phyloP scores from a whole-genome alignment of 805 yeast species.

The Hanseniaspora occidentalis region DNA sequence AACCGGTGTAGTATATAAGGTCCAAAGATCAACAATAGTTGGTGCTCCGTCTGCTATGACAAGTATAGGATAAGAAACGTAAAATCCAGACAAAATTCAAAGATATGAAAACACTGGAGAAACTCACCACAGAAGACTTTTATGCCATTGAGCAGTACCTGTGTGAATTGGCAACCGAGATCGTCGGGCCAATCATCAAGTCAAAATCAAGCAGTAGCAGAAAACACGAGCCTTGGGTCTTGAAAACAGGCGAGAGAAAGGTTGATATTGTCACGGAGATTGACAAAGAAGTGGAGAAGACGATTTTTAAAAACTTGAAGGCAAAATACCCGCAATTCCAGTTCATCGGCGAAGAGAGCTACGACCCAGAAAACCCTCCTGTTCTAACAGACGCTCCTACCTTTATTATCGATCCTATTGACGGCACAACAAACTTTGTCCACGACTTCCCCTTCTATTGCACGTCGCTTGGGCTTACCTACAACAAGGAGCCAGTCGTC shows the following conservation, averaged over 20 bases:
- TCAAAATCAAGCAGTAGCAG: constrained; percentile 35
- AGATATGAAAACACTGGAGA: too few species aligned
- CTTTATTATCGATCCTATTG: constrained; percentile 53
- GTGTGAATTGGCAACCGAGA: constrained; percentile 16
- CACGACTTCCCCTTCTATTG: constrained; percentile 53
- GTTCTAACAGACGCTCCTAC: constrained; percentile 41
- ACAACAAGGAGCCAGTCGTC: constrained; percentile 36
- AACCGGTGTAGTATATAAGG: too few species aligned
- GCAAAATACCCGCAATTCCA: constrained; percentile 33
- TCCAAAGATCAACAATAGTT: too few species aligned
- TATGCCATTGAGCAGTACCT: constrained; percentile 17
- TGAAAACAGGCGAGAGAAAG: constrained; percentile 24
- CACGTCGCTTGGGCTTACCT: constrained; percentile 46
- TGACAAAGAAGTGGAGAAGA: constrained; percentile 43
- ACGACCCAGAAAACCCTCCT: constrained; percentile 6
- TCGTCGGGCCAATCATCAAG: constrained; percentile 36
- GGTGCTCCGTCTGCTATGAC: too few species aligned
- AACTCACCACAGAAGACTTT: not conserved
- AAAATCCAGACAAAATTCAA: too few species aligned
- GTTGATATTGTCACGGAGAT: constrained; percentile 57
- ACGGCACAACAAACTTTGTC: constrained; percentile 54
- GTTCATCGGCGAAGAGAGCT: constrained; percentile 53
- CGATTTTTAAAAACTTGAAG: constrained; percentile 23
- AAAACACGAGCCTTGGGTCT: constrained; percentile 17
- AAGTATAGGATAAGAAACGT: too few species aligned